A percentile compares a stretch with the other conserved stretches of the same genome.
phyloP scores from a whole-genome alignment of 371 early-diverging fungal species.

The Actinomortierella ambigua region DNA sequence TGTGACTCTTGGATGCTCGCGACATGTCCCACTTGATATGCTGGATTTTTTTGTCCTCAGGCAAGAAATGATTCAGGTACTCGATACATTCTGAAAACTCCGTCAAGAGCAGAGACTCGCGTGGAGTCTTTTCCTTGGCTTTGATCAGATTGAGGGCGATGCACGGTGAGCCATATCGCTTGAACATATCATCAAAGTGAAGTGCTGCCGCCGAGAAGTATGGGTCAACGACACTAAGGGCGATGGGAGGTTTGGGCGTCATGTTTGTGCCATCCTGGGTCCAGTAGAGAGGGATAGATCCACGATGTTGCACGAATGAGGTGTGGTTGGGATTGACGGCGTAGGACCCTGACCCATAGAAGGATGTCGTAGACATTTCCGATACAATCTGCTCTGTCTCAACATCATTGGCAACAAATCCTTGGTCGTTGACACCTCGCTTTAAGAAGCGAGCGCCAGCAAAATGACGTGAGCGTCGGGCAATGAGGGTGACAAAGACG shows the following conservation, averaged over 20 bases:
- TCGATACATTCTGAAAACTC: conserved; percentile 82
- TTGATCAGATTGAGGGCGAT: conserved; percentile 95
- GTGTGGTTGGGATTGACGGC: conserved; percentile 80
- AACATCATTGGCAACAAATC: conserved; percentile 98
- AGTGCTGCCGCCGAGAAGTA: conserved; percentile 89
- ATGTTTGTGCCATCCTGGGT: conserved; percentile 90
- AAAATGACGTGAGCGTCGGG: conserved; percentile 91
- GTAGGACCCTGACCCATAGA: conserved; percentile 43
- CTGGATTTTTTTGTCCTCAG: conserved; percentile 76
- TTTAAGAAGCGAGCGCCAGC: conserved; percentile 98
- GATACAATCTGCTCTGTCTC: conserved; percentile 99
- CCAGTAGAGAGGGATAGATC: conserved; percentile 96
- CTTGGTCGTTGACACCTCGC: conserved; percentile 93
- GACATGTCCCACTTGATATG: conserved; percentile 99
- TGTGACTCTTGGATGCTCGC: conserved; percentile 87
- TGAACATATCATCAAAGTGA: conserved; percentile 92
- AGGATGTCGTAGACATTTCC: conserved; percentile 85
- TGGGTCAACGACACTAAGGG: conserved; percentile 89
- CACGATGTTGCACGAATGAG: conserved; percentile 95
- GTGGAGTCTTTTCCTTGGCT: conserved; percentile 85
- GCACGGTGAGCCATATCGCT: conserved; percentile 86
- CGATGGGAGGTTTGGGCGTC: conserved; percentile 95
- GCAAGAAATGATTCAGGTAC: conserved; percentile 91
- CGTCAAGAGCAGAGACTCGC: conserved; percentile 87
- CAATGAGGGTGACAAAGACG: conserved; percentile 91